These are phyloP conservation scores for Syzygium jambos DNA, from an alignment of 345 rosid genomes.

Conservation along the genomic window DNA sequence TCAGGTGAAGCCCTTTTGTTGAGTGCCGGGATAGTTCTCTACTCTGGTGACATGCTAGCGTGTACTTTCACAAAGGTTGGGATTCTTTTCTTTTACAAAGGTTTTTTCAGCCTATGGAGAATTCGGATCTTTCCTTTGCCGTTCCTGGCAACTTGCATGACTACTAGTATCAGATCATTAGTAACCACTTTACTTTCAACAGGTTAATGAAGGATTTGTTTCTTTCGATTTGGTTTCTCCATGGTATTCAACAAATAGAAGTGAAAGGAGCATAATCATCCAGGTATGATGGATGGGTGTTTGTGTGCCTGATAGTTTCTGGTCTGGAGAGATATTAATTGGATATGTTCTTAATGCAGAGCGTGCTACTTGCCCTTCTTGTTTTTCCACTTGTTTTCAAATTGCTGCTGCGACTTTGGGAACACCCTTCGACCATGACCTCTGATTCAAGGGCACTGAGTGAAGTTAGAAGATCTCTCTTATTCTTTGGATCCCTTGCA, in stretches of 20 bases:
- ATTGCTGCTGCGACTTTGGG: slow-evolving; percentile 25
- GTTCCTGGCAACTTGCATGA: neutral
- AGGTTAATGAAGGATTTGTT: slow-evolving; percentile 39
- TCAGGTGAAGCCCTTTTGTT: slow-evolving; percentile 84
- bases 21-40: slow-evolving; percentile 80
- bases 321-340: slow-evolving; percentile 1
- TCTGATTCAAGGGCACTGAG: slow-evolving; percentile 20
- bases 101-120: neutral
- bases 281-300: slow-evolving; percentile 32
- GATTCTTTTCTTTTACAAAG: neutral
- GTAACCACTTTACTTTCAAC: slow-evolving; percentile 2
- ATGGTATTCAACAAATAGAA: slow-evolving; percentile 54
- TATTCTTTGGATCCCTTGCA: slow-evolving; percentile 52
- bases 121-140: neutral
- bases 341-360: slow-evolving; percentile 32
- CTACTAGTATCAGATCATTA: neutral
- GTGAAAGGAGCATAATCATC: slow-evolving; percentile 67
- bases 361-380: slow-evolving; percentile 73
- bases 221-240: slow-evolving; percentile 31
- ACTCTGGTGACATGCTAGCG: slow-evolving; percentile 81
- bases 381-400: slow-evolving; percentile 58
- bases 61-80: slow-evolving; percentile 65
- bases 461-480: slow-evolving; percentile 35
- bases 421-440: slow-evolving; percentile 5
- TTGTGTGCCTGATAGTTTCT: neutral